Percentiles rank a stretch among this genome's conserved stretches.
These are phyloP conservation scores for Eragrostis curvula DNA, from an alignment of 176 grass and related monocot genomes.

Conservation along the genomic window DNA sequence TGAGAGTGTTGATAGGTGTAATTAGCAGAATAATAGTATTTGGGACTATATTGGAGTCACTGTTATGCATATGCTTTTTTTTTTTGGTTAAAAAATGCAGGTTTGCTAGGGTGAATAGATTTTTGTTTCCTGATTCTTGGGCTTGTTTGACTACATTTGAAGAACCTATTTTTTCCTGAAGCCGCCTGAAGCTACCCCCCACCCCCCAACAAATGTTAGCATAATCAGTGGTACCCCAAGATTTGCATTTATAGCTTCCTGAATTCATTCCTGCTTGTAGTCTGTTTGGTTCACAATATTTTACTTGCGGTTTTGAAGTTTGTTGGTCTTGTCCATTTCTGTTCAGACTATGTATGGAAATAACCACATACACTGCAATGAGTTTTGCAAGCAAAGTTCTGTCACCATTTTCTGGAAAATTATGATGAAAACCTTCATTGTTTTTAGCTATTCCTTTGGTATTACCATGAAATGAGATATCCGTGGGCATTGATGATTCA, in stretches of 20 bases:
- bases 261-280: not conserved
- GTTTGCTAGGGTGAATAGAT: not conserved
- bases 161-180: not conserved
- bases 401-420: not conserved
- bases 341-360: not conserved
- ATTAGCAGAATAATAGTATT: conserved; percentile 2
- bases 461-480: not conserved
- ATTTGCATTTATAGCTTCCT: not conserved
- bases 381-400: not conserved
- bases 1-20: not conserved
- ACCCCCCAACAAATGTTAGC: not conserved
- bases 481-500: not conserved
- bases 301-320: conserved; percentile 12
- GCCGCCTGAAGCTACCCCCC: not conserved
- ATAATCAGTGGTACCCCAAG: not conserved
- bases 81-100: not conserved
- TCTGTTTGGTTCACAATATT: not conserved
- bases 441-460: not conserved
- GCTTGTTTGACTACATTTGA: not conserved
- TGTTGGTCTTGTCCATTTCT: not conserved
- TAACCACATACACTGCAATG: not conserved
- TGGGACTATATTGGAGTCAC: not conserved
- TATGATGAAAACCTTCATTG: not conserved
- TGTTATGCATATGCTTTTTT: not conserved
- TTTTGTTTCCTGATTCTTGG: not conserved